Conservation (phyloP, 805 yeast species). For the Pichia nakasei region DNA sequence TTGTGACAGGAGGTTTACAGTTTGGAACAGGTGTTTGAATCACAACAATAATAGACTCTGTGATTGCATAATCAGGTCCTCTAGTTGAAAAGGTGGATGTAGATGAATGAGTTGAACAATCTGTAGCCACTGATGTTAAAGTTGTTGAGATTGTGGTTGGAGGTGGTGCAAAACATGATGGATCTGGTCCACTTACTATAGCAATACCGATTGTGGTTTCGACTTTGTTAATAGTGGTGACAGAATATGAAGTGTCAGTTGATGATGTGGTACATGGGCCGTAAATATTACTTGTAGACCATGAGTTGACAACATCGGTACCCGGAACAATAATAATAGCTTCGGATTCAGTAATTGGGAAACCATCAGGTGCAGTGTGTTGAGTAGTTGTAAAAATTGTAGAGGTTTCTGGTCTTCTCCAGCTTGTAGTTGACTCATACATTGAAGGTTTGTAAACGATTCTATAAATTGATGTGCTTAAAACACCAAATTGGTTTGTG, state of each 20-base stretch:
- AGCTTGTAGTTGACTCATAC: neutral
- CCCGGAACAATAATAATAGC: slow-evolving; percentile 2
- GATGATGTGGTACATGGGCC: neutral
- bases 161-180: slow-evolving; percentile 3
- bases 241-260: neutral
- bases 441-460: slow-evolving; percentile 3
- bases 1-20: slow-evolving; percentile 1
- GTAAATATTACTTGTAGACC: neutral
- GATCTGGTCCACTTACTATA: slow-evolving; percentile 1
- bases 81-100: neutral
- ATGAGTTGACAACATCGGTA: slow-evolving; percentile 1
- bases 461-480: slow-evolving; percentile 1
- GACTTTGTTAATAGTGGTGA: neutral
- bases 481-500: slow-evolving; percentile 1
- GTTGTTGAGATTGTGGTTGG: slow-evolving; percentile 1
- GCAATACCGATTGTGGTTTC: neutral
- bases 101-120: neutral
- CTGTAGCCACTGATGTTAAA: neutral
- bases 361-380: neutral
- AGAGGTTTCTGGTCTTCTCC: neutral
- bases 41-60: neutral
- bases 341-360: slow-evolving; percentile 2
- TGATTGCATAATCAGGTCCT: neutral
- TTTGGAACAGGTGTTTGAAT: neutral
- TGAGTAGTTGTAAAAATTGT: neutral